These are phyloP conservation scores for Rubus idaeus DNA, from an alignment of 306 rosid species.

Conservation along the genomic window DNA sequence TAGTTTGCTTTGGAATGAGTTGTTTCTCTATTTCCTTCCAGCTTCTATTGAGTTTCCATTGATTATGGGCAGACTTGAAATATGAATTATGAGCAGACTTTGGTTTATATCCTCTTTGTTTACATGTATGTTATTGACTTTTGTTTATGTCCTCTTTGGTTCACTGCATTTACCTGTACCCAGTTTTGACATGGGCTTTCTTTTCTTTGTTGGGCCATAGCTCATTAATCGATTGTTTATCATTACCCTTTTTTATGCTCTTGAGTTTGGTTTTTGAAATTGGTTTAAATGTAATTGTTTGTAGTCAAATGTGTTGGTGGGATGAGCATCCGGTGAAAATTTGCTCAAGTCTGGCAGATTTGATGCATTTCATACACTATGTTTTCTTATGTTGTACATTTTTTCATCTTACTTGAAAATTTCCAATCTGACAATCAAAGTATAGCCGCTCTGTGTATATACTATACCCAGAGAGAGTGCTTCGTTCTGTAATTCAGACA, in stretches of 20 bases:
- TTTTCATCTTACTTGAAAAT: not conserved
- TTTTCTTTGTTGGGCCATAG: not conserved
- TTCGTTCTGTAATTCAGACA: not conserved
- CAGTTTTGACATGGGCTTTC: not conserved
- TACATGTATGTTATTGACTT: not conserved
- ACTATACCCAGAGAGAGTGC: no score
- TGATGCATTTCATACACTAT: not conserved
- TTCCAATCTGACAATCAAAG: not conserved
- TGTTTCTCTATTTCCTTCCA: conserved; percentile 8
- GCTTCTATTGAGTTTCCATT: conserved; percentile 1
- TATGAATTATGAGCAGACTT: not conserved
- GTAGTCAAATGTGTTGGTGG: not conserved
- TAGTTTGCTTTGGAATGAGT: conserved; percentile 5
- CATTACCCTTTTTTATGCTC: not conserved
- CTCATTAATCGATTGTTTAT: no score
- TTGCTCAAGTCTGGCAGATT: not conserved
- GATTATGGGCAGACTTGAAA: not conserved
- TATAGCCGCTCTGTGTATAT: not conserved
- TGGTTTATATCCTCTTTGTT: not conserved
- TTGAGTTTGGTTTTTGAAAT: not conserved
- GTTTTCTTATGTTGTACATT: not conserved
- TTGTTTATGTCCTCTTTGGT: not conserved
- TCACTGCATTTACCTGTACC: not conserved
- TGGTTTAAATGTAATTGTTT: not conserved
- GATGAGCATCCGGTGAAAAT: not conserved